Base-by-base conservation (phyloP, 2,329 filamentous ascomycete species). In the Epichloe sylvatica region DNA sequence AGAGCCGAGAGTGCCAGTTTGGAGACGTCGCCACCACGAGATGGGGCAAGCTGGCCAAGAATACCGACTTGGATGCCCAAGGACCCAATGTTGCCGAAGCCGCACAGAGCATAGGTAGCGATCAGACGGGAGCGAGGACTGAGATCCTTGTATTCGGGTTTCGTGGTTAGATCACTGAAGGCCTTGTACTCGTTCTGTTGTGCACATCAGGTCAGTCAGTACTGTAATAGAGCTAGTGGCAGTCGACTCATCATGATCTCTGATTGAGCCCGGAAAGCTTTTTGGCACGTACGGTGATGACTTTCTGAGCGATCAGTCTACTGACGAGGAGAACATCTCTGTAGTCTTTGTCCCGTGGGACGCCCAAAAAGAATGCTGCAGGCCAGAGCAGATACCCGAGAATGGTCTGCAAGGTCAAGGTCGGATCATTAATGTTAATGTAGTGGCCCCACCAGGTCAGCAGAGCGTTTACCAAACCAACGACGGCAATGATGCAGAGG, bases 61-160 rank as follows among this genome's bases (percentile, higher is more conserved):
- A 94, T 86, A 71, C 88, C 88, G 53, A 94, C 92, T 68, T 94
- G 88, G 50, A 88, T 91, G 63, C 88, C 88, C 45, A 94, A 76
- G 33, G 86, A 91, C 49, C 85, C 84, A 57, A 94, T 84, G 70
- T 94, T 94, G 54, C 86, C 89, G 63, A 88, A 88, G 25, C 80
- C 80, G 67, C 87, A 94, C 55, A 90, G 77, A 19, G 86, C 85
- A 62, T 94, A 94, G 46, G 86, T 94, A 43, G 84, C 86, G 60
- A 94, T 94, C 56, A 94, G 76, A 43, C 75, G 75, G 23, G 86
- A 87, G 48, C 88, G 86, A 15, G 77, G 70, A 33, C 78, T 80
- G 53, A 94, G 74, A 30, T 62, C 55, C 49, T 67, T 66, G 64
- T 84, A 89, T 61, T 83, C 86, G 0, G 64, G 62, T 1, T 67